Evolutionary conservation across 1,284 basidiomycete species (phyloP).

Genomic region (Melampsora americana): DNA sequence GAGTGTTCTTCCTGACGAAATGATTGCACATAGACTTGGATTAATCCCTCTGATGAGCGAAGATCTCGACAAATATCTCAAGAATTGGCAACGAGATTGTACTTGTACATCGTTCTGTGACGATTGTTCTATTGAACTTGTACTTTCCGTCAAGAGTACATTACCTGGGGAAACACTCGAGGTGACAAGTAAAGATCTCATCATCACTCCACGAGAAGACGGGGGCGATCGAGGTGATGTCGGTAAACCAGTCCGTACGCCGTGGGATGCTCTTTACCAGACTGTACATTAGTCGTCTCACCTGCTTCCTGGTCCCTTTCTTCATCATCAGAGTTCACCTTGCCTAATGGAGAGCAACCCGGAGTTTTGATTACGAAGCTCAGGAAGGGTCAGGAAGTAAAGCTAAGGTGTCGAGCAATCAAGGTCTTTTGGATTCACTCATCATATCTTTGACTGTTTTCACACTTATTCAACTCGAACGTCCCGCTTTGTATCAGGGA

Average conservation of each 20-base stretch:
- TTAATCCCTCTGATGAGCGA: slow-evolving; percentile 82
- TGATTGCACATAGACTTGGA: slow-evolving; percentile 91
- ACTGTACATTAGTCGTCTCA: slow-evolving; percentile 57
- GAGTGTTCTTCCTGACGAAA: slow-evolving; percentile 92
- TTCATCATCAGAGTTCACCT: slow-evolving; percentile 38
- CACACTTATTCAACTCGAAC: not conserved
- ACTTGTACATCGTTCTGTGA: slow-evolving; percentile 73
- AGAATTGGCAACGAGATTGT: slow-evolving; percentile 80
- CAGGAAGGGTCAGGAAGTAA: slow-evolving; percentile 87
- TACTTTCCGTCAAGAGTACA: slow-evolving; percentile 69
- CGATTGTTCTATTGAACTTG: slow-evolving; percentile 73
- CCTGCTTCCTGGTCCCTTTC: slow-evolving; percentile 31
- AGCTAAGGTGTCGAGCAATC: slow-evolving; percentile 81
- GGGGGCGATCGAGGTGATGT: slow-evolving; percentile 66
- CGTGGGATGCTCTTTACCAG: slow-evolving; percentile 59
- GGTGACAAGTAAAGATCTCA: slow-evolving; percentile 73
- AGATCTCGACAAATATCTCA: slow-evolving; percentile 60
- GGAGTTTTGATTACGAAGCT: slow-evolving; percentile 83
- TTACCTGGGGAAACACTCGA: slow-evolving; percentile 67
- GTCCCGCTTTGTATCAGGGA: slow-evolving; percentile 61
- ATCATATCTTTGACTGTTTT: not conserved
- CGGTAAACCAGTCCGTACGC: slow-evolving; percentile 55
- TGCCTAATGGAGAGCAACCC: slow-evolving; percentile 39
- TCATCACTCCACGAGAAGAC: slow-evolving; percentile 60
- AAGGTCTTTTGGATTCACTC: slow-evolving; percentile 63